phyloP scores from a whole-genome alignment of 805 yeast species.

The Blastobotrys chiropterorum region DNA sequence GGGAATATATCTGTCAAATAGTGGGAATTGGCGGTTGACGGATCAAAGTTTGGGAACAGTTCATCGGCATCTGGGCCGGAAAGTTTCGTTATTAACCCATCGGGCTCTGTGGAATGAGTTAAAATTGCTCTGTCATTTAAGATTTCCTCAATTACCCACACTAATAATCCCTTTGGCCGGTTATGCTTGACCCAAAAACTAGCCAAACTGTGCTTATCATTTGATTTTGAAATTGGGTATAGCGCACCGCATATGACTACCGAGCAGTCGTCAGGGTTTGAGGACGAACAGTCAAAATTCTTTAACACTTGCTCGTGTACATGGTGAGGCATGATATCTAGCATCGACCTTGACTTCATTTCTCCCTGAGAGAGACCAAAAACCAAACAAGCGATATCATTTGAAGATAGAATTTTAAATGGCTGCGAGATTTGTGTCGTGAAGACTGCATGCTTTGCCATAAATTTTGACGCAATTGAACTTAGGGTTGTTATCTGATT shows the following conservation, averaged over 20 bases:
- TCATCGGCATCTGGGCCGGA: slow-evolving; percentile 10
- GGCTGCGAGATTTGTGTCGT: slow-evolving; percentile 71
- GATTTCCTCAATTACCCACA: slow-evolving; percentile 84
- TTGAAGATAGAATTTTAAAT: slow-evolving; percentile 76
- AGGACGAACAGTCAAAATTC: neutral
- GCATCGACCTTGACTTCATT: slow-evolving; percentile 53
- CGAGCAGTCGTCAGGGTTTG: neutral
- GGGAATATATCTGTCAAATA: neutral
- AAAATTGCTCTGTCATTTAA: slow-evolving; percentile 32
- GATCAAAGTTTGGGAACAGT: slow-evolving; percentile 18
- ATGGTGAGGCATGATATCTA: slow-evolving; percentile 49
- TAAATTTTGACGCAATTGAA: slow-evolving; percentile 52
- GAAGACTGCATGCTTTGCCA: slow-evolving; percentile 68
- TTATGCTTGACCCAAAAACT: slow-evolving; percentile 76
- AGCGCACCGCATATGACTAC: slow-evolving; percentile 59
- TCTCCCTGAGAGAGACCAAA: slow-evolving; percentile 72
- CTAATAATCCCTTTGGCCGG: slow-evolving; percentile 57
- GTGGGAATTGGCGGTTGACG: neutral
- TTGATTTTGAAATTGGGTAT: slow-evolving; percentile 68
- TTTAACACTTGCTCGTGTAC: slow-evolving; percentile 4
- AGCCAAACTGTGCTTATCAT: slow-evolving; percentile 68
- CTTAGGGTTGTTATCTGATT: slow-evolving; percentile 46
- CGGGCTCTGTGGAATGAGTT: neutral
- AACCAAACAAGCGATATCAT: slow-evolving; percentile 81
- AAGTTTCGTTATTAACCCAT: neutral